phyloP scores from a whole-genome alignment of 441 rosid species.

The Euphorbia neoarborescens region DNA sequence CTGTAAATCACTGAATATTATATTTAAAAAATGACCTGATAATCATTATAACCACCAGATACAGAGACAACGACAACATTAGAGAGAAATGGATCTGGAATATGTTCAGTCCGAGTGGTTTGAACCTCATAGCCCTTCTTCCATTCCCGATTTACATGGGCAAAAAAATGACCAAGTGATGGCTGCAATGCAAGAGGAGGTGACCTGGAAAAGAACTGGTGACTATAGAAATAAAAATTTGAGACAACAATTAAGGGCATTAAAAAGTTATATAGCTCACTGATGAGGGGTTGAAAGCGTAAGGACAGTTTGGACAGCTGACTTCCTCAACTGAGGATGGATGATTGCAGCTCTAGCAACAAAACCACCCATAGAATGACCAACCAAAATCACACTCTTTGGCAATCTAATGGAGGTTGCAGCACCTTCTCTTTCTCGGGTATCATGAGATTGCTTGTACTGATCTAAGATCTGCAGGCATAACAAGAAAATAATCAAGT shows the following conservation, averaged over 20 bases:
- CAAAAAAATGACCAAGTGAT: conserved; percentile 80
- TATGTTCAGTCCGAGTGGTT: conserved; percentile 40
- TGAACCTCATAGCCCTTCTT: conserved; percentile 64
- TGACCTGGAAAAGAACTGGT: conserved; percentile 50
- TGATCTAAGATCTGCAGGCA: conserved; percentile 76
- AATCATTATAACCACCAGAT: conserved; percentile 85
- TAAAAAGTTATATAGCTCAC: conserved; percentile 39
- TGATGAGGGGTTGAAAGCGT: conserved; percentile 96
- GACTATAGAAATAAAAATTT: conserved; percentile 19
- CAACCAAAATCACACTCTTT: conserved; percentile 79
- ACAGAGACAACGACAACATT: conserved; percentile 72
- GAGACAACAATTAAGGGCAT: conserved; percentile 20
- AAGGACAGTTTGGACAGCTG: conserved; percentile 72
- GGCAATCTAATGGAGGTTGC: conserved; percentile 62
- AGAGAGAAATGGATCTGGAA: conserved; percentile 61
- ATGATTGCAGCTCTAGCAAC: conserved; percentile 94
- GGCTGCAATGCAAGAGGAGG: conserved; percentile 98
- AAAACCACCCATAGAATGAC: conserved; percentile 99
- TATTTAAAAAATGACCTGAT: conserved; percentile 49
- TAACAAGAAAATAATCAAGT: conserved; percentile 11
- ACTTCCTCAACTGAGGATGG: conserved; percentile 72
- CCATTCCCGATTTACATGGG: conserved; percentile 74
- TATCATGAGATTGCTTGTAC: conserved; percentile 64
- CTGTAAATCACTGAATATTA: not conserved
- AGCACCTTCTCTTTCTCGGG: conserved; percentile 65